Base-by-base conservation (phyloP, 1,139 yeast genomes). In the Pneumocystis sp. region DNA sequence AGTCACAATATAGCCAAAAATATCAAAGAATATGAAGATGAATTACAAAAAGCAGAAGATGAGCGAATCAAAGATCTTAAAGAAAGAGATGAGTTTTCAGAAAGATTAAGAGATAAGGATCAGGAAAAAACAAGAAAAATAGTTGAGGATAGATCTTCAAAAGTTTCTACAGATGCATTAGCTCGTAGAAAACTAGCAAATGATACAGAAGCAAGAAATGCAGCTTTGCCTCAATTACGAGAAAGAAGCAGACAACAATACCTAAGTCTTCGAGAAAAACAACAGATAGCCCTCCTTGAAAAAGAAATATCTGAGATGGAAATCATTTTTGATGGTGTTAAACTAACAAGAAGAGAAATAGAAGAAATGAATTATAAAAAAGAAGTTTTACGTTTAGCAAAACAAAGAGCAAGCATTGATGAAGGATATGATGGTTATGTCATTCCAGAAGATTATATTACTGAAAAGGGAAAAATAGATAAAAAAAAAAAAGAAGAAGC, bases 371-470 rank as follows among this genome's bases (percentile, higher is more conserved):
- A 77, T 57, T 76, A 80, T 73, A 86, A 81, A 70, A 77, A 79
- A 68, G 82, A 78, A 69, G 78, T 78, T 62, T 75, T 80, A 61
- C 76, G 73, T 35, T 73, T 80, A 35, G 77, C 82, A 61, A 73
- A 75, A 62, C 81, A 78, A 68, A 78, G 81, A 67, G 75, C 76
- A 69, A 71, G 72, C 15, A 72, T 77, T 2, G 80, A 77, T 44
- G 71, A 74, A 12, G 73, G 70, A 2, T 71, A 70, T 4, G 73
- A 74, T 2, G 79, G 77, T 1, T 85, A 84, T 70, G 74, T 76
- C n/a, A 70, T 85, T 39, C 88, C 87, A 0, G 83, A 81, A 34
- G 88, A 83, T 66, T 81, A 82, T 70, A 68, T 80, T 21, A 81
- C 81, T 1, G 79, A 77, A 35, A 77, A 79, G 21, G 86, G 86